phyloP scores from a whole-genome alignment of 208 protist genomes.

The Crithidia thermophila region DNA sequence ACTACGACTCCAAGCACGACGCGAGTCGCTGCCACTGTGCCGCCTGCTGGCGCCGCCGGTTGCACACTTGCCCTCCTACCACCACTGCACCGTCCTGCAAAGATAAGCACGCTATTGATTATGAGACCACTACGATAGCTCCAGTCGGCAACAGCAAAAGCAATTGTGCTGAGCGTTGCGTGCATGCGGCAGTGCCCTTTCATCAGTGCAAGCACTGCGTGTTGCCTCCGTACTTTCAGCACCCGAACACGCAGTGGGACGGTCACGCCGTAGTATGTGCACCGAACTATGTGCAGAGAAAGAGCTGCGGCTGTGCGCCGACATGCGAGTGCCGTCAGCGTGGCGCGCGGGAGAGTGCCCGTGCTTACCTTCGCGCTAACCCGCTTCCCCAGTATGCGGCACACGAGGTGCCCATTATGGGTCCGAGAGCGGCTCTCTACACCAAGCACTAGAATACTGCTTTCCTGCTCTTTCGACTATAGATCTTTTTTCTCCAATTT shows the following conservation, averaged over 20 bases:
- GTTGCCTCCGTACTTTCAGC: conserved; percentile 28
- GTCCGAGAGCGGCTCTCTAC: conserved; percentile 33
- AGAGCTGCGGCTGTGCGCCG: conserved; percentile 20
- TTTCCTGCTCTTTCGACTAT: no score
- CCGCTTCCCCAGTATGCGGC: conserved; percentile 33
- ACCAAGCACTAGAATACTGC: conserved; percentile 16
- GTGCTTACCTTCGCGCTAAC: conserved; percentile 1
- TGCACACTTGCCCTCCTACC: background rate
- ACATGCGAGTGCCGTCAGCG: conserved; percentile 31
- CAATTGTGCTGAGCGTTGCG: conserved; percentile 14
- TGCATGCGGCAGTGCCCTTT: conserved; percentile 12
- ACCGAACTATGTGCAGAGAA: background rate
- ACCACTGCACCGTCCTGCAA: background rate
- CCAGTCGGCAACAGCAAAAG: no score
- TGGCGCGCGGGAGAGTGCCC: conserved; percentile 9
- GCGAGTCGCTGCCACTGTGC: conserved; percentile 22
- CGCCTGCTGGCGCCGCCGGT: conserved; percentile 20
- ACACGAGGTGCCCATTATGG: conserved; percentile 62
- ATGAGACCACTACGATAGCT: background rate
- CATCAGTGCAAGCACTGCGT: conserved; percentile 40
- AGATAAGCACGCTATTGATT: background rate
- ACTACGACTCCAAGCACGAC: conserved; percentile 41
- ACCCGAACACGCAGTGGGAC: conserved; percentile 13
- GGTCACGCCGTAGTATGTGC: conserved; percentile 26
- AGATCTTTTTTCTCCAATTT: no score